phyloP scores from a whole-genome alignment of 768 basidiomycete species.

The Leccinum subtestaceum region DNA sequence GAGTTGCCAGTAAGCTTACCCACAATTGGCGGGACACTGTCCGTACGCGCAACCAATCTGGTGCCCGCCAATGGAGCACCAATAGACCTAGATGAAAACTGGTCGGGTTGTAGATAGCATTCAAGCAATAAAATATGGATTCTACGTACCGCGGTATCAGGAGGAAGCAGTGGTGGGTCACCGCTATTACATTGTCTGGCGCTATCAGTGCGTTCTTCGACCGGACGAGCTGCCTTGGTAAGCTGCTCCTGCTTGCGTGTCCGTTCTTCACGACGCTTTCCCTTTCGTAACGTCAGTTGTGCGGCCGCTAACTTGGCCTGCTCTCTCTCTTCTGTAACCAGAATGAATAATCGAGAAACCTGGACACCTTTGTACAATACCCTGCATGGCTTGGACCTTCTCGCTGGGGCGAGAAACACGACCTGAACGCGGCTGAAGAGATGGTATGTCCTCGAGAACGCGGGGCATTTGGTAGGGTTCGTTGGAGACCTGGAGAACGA shows the following conservation, averaged over 20 bases:
- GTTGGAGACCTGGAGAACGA: neutral
- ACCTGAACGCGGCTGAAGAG: neutral
- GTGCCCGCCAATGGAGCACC: neutral
- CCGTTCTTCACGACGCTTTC: neutral
- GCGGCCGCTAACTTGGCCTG: neutral
- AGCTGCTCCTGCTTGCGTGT: neutral
- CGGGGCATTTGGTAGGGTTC: neutral
- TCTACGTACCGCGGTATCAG: neutral
- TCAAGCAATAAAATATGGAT: neutral
- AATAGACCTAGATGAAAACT: neutral
- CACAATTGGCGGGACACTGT: neutral
- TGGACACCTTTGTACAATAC: neutral
- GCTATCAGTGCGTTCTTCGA: neutral
- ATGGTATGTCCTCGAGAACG: neutral
- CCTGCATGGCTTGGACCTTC: no score
- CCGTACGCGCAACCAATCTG: neutral
- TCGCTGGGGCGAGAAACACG: neutral
- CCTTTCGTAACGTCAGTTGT: neutral
- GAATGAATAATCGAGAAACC: neutral
- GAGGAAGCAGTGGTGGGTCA: neutral
- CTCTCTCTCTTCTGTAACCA: neutral
- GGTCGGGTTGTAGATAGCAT: neutral
- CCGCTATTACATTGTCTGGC: neutral
- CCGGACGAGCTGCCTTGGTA: neutral
- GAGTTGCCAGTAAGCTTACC: neutral